These are phyloP conservation scores for Aspergillus sclerotioniger DNA, from an alignment of 495 filamentous ascomycete species.

Conservation along the genomic window DNA sequence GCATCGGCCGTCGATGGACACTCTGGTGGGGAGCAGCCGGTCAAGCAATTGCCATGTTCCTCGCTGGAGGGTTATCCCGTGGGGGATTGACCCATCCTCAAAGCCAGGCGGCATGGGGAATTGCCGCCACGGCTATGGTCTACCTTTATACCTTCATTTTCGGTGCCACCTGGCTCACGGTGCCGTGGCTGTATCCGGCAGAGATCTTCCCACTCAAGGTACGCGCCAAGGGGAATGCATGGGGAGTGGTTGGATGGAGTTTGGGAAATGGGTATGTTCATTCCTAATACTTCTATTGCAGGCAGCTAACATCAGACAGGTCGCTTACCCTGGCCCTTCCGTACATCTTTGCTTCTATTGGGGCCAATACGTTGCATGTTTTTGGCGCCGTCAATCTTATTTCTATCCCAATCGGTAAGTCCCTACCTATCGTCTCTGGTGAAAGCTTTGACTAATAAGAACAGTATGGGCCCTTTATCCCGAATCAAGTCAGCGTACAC, in stretches of 20 bases:
- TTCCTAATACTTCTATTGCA: neutral
- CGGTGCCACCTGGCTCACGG: conserved; percentile 63
- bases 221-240: conserved; percentile 62
- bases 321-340: conserved; percentile 27
- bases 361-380: conserved; percentile 35
- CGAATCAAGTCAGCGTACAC: conserved; percentile 40
- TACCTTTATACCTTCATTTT: conserved; percentile 57
- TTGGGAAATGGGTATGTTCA: conserved; percentile 23
- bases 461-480: conserved; percentile 40
- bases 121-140: conserved; percentile 49
- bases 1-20: conserved; percentile 58
- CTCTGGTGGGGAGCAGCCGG: conserved; percentile 57
- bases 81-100: conserved; percentile 30
- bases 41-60: conserved; percentile 50
- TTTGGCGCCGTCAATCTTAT: conserved; percentile 45
- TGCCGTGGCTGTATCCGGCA: conserved; percentile 62
- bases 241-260: conserved; percentile 56
- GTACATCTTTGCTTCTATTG: conserved; percentile 28
- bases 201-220: conserved; percentile 64
- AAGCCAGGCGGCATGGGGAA: conserved; percentile 38
- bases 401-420: conserved; percentile 22
- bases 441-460: too few species aligned
- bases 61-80: conserved; percentile 37
- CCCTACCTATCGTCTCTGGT: too few species aligned
- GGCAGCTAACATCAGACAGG: neutral